Evolutionary conservation across 176 grass and related monocot species (phyloP), one percentile per base, ranked within the genome.

Genomic region (Carex parvula): DNA sequence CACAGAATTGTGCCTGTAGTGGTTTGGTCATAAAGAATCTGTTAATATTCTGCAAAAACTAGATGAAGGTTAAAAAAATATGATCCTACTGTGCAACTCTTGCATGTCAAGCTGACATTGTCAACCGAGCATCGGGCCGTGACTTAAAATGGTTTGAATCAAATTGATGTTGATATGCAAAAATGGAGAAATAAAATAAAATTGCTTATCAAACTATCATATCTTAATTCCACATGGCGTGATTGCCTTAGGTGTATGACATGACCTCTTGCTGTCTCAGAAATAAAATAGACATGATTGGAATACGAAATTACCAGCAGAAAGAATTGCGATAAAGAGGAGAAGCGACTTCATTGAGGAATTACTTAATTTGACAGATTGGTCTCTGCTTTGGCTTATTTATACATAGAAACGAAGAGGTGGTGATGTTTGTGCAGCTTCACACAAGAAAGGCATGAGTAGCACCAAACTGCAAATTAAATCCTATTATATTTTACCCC

Each of bases 401-500:
- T 83, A 83, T 83, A 67, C 52, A 30, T 32, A 62, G 6, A 58
- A 60, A 60, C 21, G 73, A 77, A 77, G 62, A 50, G 61, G 12
- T 54, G 21, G 80, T 68, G 80, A 83, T 83, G 80, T 83, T 46
- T 67, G 61, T 83, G 61, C 41, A 64, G 79, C 62, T 67, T 64
- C 37, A 68, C 80, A 83, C 37, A 30, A 52, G 20, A 83, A 83
- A 50, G 41, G 63, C 63, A 83, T 83, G 80, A 65, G 21, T 48
- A 65, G 21, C 63, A 21, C 21, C 62, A 83, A 53, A 29, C 17
- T 83, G 11, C 57, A 81, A 82, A 65, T 35, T 66, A 81, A 82
- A 65, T 54, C 9, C 9, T 71, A 20, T 75, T 26, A 22, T 75
- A 48, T 77, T 17, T 56, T 7, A 32, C 72, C 72, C 44, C 48